Evolutionary conservation across 163 green algal species (phyloP), one percentile per base, ranked within the genome.

Genomic region (Volvox carteri): DNA sequence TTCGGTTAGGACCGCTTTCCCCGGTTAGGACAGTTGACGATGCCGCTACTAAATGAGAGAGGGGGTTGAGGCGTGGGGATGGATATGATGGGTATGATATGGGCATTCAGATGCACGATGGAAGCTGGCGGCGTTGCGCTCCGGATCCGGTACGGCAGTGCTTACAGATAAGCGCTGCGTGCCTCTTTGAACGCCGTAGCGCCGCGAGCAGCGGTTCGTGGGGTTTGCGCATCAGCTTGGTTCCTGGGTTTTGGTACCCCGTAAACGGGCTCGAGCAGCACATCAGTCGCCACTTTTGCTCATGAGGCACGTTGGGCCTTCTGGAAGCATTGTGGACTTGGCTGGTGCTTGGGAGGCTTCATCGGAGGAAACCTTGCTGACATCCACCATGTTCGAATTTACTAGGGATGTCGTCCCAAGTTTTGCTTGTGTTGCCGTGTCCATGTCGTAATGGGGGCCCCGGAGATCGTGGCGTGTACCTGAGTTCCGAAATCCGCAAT

Each of bases 41-140:
- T 33, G 73, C 46, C 73, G 73, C 73, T 44, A 30, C 30, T n/a
- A n/a, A n/a, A n/a, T n/a, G n/a, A n/a, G n/a, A n/a, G n/a, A n/a
- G n/a, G n/a, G n/a, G n/a, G n/a, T n/a, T 62, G 44, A 42, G 44
- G 30, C 42, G 41, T 80, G 42, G 73, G 73, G n/a, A n/a, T n/a
- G n/a, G n/a, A n/a, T n/a, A n/a, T 44, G 42, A 60, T 58, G 5
- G 42, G 42, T 41, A 44, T 56, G 11, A 62, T 60, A 28, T 50
- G 42, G 73, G 73, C 73, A 80, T 62, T 65, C 73, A 80, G 42
- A 25, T 44, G 62, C 73, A 80, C 73, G 41, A 25, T 80, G 44
- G 21, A 78, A 25, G 4, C 37, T 56, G 16, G 11, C n/a, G 44
- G 44, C 73, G 41, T 80, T 60, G 73, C 72, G 41, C 46, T 44